Evolutionary conservation across 345 rosid genomes (phyloP).

Genomic region (Citrus hindsii): DNA sequence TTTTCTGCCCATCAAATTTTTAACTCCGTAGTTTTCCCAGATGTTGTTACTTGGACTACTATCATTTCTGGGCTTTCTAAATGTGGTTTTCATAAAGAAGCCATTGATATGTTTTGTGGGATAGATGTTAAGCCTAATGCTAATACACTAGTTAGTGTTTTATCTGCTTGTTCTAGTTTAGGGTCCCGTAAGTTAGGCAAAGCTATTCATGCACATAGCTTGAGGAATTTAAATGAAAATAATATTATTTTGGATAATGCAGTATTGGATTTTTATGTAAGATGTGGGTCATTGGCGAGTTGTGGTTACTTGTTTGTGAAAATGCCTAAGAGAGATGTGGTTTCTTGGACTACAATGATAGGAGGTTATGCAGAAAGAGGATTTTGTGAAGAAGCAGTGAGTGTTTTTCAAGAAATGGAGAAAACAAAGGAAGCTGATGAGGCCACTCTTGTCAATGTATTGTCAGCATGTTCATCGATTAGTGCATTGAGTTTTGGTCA

Average conservation of each 20-base stretch:
- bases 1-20: slow-evolving; percentile 17
- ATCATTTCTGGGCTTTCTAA: slow-evolving; percentile 19
- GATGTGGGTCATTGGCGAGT: slow-evolving; percentile 11
- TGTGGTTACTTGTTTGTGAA: slow-evolving; percentile 21
- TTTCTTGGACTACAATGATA: slow-evolving; percentile 27
- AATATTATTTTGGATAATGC: slow-evolving; percentile 21
- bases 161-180: slow-evolving; percentile 15
- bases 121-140: slow-evolving; percentile 24
- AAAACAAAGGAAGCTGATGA: slow-evolving; percentile 18
- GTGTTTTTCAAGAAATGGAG: slow-evolving; percentile 20
- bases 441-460: slow-evolving; percentile 19
- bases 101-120: slow-evolving; percentile 10
- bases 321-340: slow-evolving; percentile 28
- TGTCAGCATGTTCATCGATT: slow-evolving; percentile 20
- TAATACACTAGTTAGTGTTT: slow-evolving; percentile 16
- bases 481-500: slow-evolving; percentile 18
- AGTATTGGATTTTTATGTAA: slow-evolving; percentile 20
- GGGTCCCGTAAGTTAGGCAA: background rate
- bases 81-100: slow-evolving; percentile 21
- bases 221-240: slow-evolving; percentile 17
- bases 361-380: slow-evolving; percentile 25
- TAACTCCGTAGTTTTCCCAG: slow-evolving; percentile 5
- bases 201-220: slow-evolving; percentile 18
- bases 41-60: slow-evolving; percentile 32
- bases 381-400: slow-evolving; percentile 15